Percentiles rank a stretch among this genome's conserved stretches.
Conservation (phyloP, 176 grass and related monocot species). For the Melocanna baccifera region DNA sequence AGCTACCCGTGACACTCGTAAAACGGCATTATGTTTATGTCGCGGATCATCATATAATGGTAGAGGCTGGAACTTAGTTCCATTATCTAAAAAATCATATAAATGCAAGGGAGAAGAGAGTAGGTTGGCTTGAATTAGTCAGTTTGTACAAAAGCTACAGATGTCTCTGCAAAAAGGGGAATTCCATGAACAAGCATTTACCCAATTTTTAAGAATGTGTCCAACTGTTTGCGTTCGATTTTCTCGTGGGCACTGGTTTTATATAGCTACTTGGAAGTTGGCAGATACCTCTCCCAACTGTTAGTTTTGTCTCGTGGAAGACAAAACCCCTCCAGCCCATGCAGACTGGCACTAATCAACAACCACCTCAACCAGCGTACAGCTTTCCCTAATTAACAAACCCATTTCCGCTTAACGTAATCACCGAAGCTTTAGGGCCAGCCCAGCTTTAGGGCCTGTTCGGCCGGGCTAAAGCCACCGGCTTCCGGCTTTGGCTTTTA, state of each 20-base stretch:
- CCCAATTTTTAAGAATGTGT: neutral
- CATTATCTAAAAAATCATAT: too few species aligned
- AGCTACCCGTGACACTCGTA: neutral
- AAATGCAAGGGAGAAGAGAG: neutral
- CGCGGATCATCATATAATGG: neutral
- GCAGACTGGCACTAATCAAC: slow-evolving; percentile 63
- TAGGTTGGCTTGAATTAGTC: neutral
- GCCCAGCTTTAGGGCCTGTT: too few species aligned
- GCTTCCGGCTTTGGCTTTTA: too few species aligned
- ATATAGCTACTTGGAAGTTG: slow-evolving; percentile 45
- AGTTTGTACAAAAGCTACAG: neutral
- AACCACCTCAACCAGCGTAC: slow-evolving; percentile 35
- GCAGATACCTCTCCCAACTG: slow-evolving; percentile 38
- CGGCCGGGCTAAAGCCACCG: too few species aligned
- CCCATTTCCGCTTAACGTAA: slow-evolving; percentile 7
- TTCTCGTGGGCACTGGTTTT: slow-evolving; percentile 19
- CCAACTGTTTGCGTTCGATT: neutral
- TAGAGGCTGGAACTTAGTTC: too few species aligned
- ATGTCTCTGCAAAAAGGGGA: neutral
- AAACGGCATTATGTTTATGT: neutral
- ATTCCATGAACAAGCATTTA: neutral
- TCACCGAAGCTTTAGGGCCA: neutral
- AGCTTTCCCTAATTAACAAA: slow-evolving; percentile 22
- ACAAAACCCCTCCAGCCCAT: slow-evolving; percentile 39
- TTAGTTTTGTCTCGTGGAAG: slow-evolving; percentile 28